Percentiles rank a stretch among this genome's conserved stretches.
Evolutionary conservation across 768 basidiomycete species (phyloP).

Genomic region (Phylloporus rhodoxanthus): DNA sequence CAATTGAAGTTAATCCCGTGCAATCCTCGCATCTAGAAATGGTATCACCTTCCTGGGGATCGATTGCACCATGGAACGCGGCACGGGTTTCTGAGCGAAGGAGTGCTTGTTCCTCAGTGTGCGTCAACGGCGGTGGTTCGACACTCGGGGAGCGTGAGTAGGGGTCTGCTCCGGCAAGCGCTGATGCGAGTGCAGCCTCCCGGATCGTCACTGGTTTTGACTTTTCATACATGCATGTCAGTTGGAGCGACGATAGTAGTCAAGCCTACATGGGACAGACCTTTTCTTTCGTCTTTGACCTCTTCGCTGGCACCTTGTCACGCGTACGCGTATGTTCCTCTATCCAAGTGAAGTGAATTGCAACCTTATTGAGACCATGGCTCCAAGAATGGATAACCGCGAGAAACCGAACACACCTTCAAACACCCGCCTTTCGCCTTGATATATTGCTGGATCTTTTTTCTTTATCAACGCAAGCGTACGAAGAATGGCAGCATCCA

Average conservation of each 20-base stretch:
- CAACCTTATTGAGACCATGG: neutral
- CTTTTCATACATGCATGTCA: conserved; percentile 28
- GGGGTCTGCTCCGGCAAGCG: conserved; percentile 43
- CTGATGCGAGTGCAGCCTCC: conserved; percentile 63
- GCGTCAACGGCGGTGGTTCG: conserved; percentile 50
- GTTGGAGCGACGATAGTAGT: neutral
- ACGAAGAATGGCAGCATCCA: conserved; percentile 90
- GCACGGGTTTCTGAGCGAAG: conserved; percentile 79
- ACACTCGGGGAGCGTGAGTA: conserved; percentile 54
- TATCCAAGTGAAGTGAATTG: conserved; percentile 21
- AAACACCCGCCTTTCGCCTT: conserved; percentile 63
- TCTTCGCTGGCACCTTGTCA: conserved; percentile 20
- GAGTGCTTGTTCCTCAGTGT: conserved; percentile 69
- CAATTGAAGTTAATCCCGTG: neutral
- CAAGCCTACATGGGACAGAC: conserved; percentile 27
- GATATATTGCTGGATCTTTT: conserved; percentile 83
- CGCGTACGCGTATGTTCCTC: conserved; percentile 57
- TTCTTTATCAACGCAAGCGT: conserved; percentile 81
- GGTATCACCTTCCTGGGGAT: conserved; percentile 10
- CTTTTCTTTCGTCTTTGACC: conserved; percentile 43
- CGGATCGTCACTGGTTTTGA: conserved; percentile 70
- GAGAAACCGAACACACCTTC: conserved; percentile 49
- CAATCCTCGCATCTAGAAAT: neutral
- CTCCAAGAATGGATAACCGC: neutral
- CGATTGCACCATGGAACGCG: conserved; percentile 60